Evolutionary conservation across 148 eudicot species (phyloP).

Genomic region (Cornus kousa): DNA sequence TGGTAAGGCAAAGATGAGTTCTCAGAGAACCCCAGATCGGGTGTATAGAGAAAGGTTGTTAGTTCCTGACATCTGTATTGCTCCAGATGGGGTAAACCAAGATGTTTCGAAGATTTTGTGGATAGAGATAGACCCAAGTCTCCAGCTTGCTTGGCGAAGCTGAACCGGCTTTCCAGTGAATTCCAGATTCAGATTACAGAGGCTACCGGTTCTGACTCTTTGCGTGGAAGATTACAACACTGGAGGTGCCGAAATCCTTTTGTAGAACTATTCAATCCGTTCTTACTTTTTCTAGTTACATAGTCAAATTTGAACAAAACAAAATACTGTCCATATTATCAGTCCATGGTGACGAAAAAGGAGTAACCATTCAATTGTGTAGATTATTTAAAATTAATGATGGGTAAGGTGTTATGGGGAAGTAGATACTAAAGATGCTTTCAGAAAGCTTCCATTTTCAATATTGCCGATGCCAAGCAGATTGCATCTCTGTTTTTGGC

Average conservation of each 20-base stretch:
- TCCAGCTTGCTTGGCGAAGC: background rate
- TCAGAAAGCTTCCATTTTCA: background rate
- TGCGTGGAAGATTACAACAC: background rate
- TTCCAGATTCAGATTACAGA: background rate
- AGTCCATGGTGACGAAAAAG: background rate
- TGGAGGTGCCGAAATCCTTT: background rate
- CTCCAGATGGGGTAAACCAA: background rate
- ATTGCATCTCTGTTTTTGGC: background rate
- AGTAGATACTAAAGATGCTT: background rate
- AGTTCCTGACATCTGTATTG: background rate
- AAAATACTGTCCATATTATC: conserved; percentile 10
- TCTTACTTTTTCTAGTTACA: background rate
- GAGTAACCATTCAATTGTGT: conserved; percentile 7
- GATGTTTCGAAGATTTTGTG: background rate
- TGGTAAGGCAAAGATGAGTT: background rate
- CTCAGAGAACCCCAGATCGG: background rate
- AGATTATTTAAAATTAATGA: background rate
- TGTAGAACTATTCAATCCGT: background rate
- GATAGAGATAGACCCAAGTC: background rate
- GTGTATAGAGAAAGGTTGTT: background rate
- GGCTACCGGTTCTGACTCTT: background rate
- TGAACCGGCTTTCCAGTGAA: background rate
- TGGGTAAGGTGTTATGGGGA: background rate
- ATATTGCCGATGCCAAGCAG: background rate
- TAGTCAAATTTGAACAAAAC: conserved; percentile 9